Conservation (phyloP, 208 protist species). For the Crithidia bombi region DNA sequence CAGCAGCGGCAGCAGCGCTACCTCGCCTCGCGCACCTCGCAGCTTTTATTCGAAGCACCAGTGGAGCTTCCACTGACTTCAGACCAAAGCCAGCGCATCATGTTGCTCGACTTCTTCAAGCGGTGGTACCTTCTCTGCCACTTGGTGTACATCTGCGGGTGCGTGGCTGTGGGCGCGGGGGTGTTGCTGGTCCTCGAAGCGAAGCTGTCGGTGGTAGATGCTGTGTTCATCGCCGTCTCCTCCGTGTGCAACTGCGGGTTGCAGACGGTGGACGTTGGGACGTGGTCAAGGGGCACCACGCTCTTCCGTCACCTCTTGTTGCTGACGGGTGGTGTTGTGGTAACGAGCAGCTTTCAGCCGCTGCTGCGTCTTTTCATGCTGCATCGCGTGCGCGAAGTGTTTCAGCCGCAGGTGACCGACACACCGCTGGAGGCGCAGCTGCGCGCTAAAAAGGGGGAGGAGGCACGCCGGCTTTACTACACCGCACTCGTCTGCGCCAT, state of each 20-base stretch:
- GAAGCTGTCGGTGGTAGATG: constrained; percentile 42
- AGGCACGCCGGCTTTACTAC: constrained; percentile 52
- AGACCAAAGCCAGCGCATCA: constrained; percentile 40
- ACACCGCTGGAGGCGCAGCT: constrained; percentile 44
- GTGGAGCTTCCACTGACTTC: constrained; percentile 51
- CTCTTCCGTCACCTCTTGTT: constrained; percentile 59
- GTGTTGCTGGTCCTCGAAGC: constrained; percentile 39
- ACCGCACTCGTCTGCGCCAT: constrained; percentile 55
- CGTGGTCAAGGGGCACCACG: constrained; percentile 42
- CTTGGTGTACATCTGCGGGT: constrained; percentile 45
- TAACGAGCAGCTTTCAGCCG: constrained; percentile 74
- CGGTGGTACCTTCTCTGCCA: constrained; percentile 72
- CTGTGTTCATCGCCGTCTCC: constrained; percentile 69
- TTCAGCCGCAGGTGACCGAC: constrained; percentile 41
- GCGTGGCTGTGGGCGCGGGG: constrained; percentile 38
- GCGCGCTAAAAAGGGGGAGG: constrained; percentile 42
- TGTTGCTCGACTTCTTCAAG: constrained; percentile 71
- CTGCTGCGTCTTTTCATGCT: constrained; percentile 72
- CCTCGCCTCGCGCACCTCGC: constrained; percentile 45
- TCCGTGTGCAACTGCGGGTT: constrained; percentile 80
- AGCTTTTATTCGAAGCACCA: constrained; percentile 51
- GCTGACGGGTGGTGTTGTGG: constrained; percentile 66
- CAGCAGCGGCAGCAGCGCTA: not conserved
- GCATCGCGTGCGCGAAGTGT: constrained; percentile 45
- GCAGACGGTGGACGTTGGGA: constrained; percentile 64